Evolutionary conservation across 441 rosid genomes (phyloP).

Genomic region (Populus hybrid): DNA sequence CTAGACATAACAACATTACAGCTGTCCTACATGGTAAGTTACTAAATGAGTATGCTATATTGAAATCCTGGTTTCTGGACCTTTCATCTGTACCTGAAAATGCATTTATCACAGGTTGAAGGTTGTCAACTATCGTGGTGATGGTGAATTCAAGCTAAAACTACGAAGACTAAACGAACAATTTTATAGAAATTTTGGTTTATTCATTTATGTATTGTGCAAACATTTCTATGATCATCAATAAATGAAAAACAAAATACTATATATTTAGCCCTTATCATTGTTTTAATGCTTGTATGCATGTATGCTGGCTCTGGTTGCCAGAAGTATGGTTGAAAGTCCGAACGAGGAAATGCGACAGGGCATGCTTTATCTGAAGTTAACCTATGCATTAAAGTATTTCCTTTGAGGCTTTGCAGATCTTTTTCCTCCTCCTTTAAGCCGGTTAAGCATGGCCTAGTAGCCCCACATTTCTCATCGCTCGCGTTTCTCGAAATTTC

Average conservation of each 20-base stretch:
- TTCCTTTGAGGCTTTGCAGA: no score
- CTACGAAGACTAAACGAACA: background rate
- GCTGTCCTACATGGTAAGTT: background rate
- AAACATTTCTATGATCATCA: background rate
- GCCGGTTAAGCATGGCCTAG: no score
- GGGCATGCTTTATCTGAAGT: no score
- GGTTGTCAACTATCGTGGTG: background rate
- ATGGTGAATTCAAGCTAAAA: background rate
- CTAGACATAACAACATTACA: background rate
- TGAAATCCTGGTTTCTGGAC: background rate
- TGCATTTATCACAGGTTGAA: conserved; percentile 14
- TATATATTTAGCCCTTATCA: background rate
- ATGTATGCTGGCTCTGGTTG: no score
- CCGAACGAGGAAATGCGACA: no score
- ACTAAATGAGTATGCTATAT: background rate
- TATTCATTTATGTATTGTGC: conserved; percentile 12
- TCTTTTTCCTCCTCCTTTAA: no score
- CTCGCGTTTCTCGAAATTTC: no score
- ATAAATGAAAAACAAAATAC: background rate
- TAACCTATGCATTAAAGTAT: no score
- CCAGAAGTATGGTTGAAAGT: no score
- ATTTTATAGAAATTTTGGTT: conserved; percentile 15
- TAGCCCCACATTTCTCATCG: no score
- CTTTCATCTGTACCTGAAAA: background rate
- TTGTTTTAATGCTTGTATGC: no score